Percentiles rank a stretch among this genome's conserved stretches.
phyloP scores from a whole-genome alignment of 1,284 basidiomycete species.

The Ceratobasidium sp. region DNA sequence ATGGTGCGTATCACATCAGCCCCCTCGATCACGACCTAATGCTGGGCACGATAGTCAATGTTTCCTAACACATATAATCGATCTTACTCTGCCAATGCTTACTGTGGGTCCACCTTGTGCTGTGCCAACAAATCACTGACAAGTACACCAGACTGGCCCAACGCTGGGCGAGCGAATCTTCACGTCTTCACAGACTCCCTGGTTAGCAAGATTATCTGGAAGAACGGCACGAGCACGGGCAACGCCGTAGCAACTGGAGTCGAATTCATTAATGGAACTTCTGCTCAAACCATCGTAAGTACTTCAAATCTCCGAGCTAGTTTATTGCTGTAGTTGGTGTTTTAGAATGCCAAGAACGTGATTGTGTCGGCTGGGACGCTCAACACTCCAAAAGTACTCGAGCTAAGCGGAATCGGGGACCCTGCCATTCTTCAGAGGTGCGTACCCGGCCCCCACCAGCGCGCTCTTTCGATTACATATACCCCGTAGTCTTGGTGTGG shows the following conservation, averaged over 20 bases:
- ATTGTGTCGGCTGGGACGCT: slow-evolving; percentile 45
- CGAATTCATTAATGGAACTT: slow-evolving; percentile 29
- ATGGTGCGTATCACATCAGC: neutral
- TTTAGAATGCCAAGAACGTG: slow-evolving; percentile 27
- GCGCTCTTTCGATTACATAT: neutral
- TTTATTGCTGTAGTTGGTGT: neutral
- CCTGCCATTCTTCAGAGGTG: slow-evolving; percentile 48
- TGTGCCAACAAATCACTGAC: neutral
- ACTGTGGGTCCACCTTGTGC: neutral
- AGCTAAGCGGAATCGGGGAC: slow-evolving; percentile 54
- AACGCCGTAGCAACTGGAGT: slow-evolving; percentile 31
- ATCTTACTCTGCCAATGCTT: slow-evolving; percentile 35
- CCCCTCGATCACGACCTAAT: neutral
- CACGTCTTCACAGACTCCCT: slow-evolving; percentile 29
- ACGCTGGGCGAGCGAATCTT: slow-evolving; percentile 27
- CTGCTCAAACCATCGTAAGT: slow-evolving; percentile 18
- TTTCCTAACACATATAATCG: slow-evolving; percentile 29
- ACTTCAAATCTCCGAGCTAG: neutral
- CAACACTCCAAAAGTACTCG: slow-evolving; percentile 53
- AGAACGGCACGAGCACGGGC: slow-evolving; percentile 6
- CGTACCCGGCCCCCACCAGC: neutral
- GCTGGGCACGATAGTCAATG: neutral
- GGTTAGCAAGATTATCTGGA: slow-evolving; percentile 32
- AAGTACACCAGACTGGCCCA: slow-evolving; percentile 10
- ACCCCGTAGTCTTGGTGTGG: slow-evolving; percentile 49